Base-by-base conservation (phyloP, 192 early-diverging fungal genomes). In the Umbelopsis ramanniana region DNA sequence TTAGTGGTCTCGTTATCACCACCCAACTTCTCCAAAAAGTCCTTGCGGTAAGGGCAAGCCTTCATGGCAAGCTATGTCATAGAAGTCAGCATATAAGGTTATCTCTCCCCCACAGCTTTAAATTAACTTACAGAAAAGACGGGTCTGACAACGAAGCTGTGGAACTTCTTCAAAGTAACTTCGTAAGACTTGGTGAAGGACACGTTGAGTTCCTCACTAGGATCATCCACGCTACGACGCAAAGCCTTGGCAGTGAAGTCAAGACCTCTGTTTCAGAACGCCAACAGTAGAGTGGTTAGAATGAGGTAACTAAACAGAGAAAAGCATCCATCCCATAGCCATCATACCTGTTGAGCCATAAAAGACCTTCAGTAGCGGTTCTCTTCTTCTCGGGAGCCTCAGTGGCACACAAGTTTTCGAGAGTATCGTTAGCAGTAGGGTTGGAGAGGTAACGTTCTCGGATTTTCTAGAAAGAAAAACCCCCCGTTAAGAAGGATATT, bases 301-400 rank as follows among this genome's bases (percentile, higher is more conserved):
- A 43, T 26, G 1, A 1, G 0, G 66, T 69, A 22, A 74, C 52
- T 35, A 52, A 21, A 19, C 6, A 48, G 43, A 33, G 1, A 17
- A 19, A 66, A 33, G 52, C 55, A 19, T 23, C 4, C 21, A 37
- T 38, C 23, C 19, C 29, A 37, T 47, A n/a, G 38, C 37, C 37
- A 55, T 52, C 83, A 68, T 85, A 90, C 89, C 95, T 86, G 74
- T 91, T 95, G 48, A 98, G 88, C 97, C 97, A 98, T 69, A 98
- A 84, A 37, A 98, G 86, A 19, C 94, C 95, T 76, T 96, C 94
- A 23, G 95, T 93, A 54, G 95, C 96, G 12, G 86, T 89, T 75
- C 90, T 87, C 81, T 94, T 93, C 82, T 93, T 92, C 72, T 92
- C 90, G n/a, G 73, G 81, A 3, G 83, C 66, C 81, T 98, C 97